These are phyloP conservation scores for Podaxis sp. DNA, from an alignment of 768 basidiomycete species.

Conservation along the genomic window DNA sequence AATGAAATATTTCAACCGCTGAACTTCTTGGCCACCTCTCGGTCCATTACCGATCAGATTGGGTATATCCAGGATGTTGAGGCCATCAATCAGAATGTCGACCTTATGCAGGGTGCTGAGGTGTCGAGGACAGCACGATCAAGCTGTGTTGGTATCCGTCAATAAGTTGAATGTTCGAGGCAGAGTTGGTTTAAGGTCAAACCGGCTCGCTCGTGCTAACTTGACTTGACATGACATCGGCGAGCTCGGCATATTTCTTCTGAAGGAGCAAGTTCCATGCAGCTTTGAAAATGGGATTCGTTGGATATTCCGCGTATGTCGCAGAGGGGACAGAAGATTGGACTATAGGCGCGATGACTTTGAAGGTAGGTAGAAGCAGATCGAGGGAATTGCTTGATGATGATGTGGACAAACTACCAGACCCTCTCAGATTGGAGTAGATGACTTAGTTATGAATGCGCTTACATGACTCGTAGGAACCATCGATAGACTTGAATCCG, in stretches of 20 bases:
- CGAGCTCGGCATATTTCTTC: not conserved
- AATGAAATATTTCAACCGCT: no score
- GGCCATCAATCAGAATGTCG: no score
- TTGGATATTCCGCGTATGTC: not conserved
- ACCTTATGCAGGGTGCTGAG: no score
- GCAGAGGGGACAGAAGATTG: not conserved
- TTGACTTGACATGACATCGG: not conserved
- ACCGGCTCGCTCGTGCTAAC: not conserved
- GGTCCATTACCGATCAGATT: no score
- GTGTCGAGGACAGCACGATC: no score
- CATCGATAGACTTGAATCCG: not conserved
- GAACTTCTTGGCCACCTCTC: no score
- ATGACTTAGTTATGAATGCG: not conserved
- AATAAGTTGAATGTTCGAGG: no score
- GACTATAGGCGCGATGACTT: not conserved
- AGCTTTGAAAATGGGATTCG: not conserved
- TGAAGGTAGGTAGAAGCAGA: not conserved
- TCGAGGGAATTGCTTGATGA: not conserved
- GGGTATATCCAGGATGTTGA: no score
- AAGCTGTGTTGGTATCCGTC: no score
- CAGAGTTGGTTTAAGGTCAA: not conserved
- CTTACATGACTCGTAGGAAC: constrained; percentile 1
- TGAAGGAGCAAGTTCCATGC: not conserved
- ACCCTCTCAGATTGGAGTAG: not conserved
- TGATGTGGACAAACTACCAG: not conserved